phyloP scores from a whole-genome alignment of 176 grass and related monocot species.

The Urochloa ruziziensis region DNA sequence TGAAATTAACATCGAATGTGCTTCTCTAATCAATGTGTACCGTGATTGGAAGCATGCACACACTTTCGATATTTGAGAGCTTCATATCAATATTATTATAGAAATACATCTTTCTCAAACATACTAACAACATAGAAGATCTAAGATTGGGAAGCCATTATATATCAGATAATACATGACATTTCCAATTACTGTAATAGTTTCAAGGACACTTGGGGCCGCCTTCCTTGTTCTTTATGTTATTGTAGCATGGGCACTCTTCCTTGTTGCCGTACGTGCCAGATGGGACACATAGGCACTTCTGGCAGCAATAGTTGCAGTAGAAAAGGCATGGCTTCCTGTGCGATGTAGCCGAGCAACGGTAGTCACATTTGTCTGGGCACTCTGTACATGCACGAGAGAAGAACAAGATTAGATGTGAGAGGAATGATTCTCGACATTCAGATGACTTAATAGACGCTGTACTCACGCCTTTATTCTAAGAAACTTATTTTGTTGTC shows the following conservation, averaged over 20 bases:
- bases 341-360: conserved; percentile 30
- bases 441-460: neutral
- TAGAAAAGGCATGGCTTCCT: conserved; percentile 30
- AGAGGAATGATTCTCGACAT: neutral
- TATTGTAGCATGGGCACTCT: conserved; percentile 46
- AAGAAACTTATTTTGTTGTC: neutral
- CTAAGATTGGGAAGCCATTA: neutral
- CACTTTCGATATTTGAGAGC: neutral
- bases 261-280: conserved; percentile 40
- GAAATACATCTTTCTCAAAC: neutral
- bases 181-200: neutral
- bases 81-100: neutral
- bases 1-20: neutral
- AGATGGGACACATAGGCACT: conserved; percentile 40
- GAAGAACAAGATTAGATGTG: neutral
- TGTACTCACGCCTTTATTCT: neutral
- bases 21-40: neutral
- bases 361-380: conserved; percentile 14
- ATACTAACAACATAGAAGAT: neutral
- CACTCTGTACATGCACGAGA: conserved; percentile 24
- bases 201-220: conserved; percentile 37
- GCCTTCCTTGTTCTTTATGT: conserved; percentile 40
- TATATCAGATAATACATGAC: neutral
- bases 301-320: conserved; percentile 47
- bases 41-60: neutral